Percentiles rank a stretch among this genome's conserved stretches.
These are phyloP conservation scores for Panicum virgatum DNA, from an alignment of 202 grass and related monocot species.

Conservation along the genomic window DNA sequence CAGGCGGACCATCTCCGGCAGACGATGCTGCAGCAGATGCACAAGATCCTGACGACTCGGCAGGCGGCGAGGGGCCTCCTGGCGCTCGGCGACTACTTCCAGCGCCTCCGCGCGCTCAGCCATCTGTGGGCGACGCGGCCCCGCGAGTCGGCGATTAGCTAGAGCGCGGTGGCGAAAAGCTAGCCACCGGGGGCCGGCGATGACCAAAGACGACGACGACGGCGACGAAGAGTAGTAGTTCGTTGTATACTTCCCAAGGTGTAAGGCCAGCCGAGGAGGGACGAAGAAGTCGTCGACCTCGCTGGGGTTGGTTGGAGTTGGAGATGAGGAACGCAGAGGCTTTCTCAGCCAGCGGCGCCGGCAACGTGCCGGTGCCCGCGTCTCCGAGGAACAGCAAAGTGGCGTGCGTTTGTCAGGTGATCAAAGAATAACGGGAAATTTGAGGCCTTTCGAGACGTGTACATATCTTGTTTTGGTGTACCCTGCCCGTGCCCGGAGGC, in stretches of 20 bases:
- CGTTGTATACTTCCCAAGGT: slow-evolving; percentile 21
- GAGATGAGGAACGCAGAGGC: background rate
- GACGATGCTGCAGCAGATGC: slow-evolving; percentile 68
- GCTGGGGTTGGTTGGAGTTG: slow-evolving; percentile 23
- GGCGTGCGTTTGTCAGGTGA: slow-evolving; percentile 24
- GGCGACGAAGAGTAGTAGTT: too few species aligned
- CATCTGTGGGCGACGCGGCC: slow-evolving; percentile 70
- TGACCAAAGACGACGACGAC: too few species aligned
- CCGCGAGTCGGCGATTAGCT: too few species aligned
- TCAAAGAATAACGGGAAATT: background rate
- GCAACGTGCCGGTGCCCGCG: background rate
- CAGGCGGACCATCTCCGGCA: slow-evolving; percentile 85
- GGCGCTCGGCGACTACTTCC: slow-evolving; percentile 83
- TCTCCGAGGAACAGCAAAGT: background rate
- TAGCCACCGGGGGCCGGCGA: too few species aligned
- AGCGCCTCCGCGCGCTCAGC: slow-evolving; percentile 82
- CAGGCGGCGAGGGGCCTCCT: slow-evolving; percentile 88
- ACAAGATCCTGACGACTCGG: slow-evolving; percentile 69
- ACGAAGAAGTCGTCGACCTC: slow-evolving; percentile 26
- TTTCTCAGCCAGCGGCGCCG: background rate
- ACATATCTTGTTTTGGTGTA: slow-evolving; percentile 41
- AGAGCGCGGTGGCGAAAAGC: too few species aligned
- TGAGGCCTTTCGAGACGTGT: slow-evolving; percentile 13
- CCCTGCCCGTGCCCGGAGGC: slow-evolving; percentile 29
- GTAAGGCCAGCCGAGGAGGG: slow-evolving; percentile 20